Percentiles rank a stretch among this genome's conserved stretches.
phyloP scores from a whole-genome alignment of 352 stramenopile species.

The Phytophthora tentaculata region DNA sequence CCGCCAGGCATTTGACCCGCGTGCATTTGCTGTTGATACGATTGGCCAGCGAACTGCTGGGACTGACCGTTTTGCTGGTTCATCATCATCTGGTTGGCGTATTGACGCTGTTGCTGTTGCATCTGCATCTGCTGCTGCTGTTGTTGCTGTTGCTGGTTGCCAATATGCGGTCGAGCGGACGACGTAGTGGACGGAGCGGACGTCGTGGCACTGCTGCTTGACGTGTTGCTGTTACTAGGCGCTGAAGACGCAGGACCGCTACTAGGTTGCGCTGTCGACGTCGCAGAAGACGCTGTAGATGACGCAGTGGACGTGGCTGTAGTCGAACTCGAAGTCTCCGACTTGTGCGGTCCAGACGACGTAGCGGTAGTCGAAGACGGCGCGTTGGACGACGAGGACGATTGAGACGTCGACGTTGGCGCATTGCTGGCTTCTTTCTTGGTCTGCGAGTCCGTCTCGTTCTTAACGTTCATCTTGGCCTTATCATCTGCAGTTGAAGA shows the following conservation, averaged over 20 bases:
- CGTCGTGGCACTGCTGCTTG: constrained; percentile 27
- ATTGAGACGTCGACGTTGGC: constrained; percentile 8
- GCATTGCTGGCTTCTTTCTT: constrained; percentile 35
- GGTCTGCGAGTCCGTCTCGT: constrained; percentile 25
- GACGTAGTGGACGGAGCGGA: constrained; percentile 55
- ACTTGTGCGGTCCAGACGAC: constrained; percentile 26
- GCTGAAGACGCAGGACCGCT: constrained; percentile 17
- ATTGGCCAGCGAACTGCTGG: constrained; percentile 48
- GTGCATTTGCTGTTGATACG: constrained; percentile 65
- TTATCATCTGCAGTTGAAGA: constrained; percentile 28
- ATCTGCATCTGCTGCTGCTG: constrained; percentile 48
- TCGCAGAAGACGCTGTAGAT: constrained; percentile 17
- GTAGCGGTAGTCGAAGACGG: constrained; percentile 19
- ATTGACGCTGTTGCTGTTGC: constrained; percentile 55
- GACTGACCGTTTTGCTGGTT: constrained; percentile 53
- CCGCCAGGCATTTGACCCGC: constrained; percentile 36
- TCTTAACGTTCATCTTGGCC: constrained; percentile 43
- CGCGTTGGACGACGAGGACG: constrained; percentile 15
- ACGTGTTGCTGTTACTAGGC: constrained; percentile 14
- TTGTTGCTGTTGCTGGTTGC: constrained; percentile 49
- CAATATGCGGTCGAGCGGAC: constrained; percentile 74
- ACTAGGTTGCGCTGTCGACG: constrained; percentile 7
- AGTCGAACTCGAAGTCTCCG: constrained; percentile 16
- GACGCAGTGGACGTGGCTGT: constrained; percentile 25
- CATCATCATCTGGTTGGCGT: constrained; percentile 81